Evolutionary conservation across 2,329 filamentous ascomycete genomes (phyloP), one percentile per base, ranked within the genome.

Genomic region (Fusarium protoensiforme): DNA sequence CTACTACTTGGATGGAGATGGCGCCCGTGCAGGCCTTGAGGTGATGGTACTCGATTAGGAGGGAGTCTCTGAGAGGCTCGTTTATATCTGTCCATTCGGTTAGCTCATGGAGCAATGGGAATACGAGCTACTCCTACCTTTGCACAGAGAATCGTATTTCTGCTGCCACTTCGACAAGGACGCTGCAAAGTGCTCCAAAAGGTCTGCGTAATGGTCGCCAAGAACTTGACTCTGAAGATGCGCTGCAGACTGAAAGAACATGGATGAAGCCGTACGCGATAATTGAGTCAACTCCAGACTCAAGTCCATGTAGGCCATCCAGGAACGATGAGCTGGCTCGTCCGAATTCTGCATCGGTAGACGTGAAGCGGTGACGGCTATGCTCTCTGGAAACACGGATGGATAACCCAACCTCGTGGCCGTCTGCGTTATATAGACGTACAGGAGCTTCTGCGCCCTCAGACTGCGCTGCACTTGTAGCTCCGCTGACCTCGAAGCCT

Each of bases 1-100:
- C 65, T 14, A 77, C 73, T 18, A 75, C 75, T 16, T 77, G 75
- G 0, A 77, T 73, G 1, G 75, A 74, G 5, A 77, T 66, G 1
- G 75, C 75, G 1, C 66, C 63, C 1, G 69, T 73, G 20, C 71
- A 77, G 11, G 75, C 71, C 43, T 71, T 77, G 13, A 71, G 67
- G 24, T 77, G 69, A 14, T 77, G 67, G 18, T 72, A 73, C 24
- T 77, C 75, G 7, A 77, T 64, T 2, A 65, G 54, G 1, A 77
- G 60, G 1, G 61, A 35, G 14, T 75, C 65, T 54, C 36, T 24
- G 2, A 77, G 71, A 1, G 54, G 60, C 2, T 64, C 53, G 3
- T 38, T 24, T 4, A 70, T 65, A n/a, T 67, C 70, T 66, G 13
- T 5, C 9, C 20, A 2, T 5, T 9, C 7, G 4, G 33, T 29